These are phyloP conservation scores for Mercurialis annua DNA, from an alignment of 345 rosid species.

Conservation along the genomic window DNA sequence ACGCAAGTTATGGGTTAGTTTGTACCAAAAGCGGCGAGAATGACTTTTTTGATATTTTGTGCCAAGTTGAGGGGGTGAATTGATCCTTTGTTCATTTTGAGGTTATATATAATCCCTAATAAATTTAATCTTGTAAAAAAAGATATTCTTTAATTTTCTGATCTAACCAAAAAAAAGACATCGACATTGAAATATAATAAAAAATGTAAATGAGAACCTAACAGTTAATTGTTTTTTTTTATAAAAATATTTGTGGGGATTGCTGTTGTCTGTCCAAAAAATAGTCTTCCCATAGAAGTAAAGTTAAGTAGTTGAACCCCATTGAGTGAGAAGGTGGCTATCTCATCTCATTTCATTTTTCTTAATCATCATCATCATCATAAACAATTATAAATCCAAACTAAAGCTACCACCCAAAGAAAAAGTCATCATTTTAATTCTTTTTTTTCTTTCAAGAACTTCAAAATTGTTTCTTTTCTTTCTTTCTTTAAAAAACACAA, in stretches of 20 bases:
- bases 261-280: conserved; percentile 26
- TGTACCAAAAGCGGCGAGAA: too few relatives aligned
- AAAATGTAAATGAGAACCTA: conserved; percentile 18
- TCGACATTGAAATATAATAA: background rate
- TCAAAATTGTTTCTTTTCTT: conserved; percentile 22
- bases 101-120: too few relatives aligned
- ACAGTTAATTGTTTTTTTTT: conserved; percentile 20
- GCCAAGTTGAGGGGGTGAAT: too few relatives aligned
- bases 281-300: conserved; percentile 55
- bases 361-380: conserved; percentile 21
- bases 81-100: too few relatives aligned
- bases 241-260: conserved; percentile 9
- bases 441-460: conserved; percentile 20
- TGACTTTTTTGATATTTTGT: too few relatives aligned
- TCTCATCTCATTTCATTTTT: conserved; percentile 19
- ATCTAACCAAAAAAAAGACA: background rate
- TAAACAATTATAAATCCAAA: conserved; percentile 28
- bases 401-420: conserved; percentile 21
- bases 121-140: too few relatives aligned
- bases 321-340: conserved; percentile 63
- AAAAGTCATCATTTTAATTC: conserved; percentile 18
- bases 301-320: conserved; percentile 37
- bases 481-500: conserved; percentile 4
- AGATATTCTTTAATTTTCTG: too few relatives aligned
- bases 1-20: too few relatives aligned